These are phyloP conservation scores for Brassica balearica DNA, from an alignment of 441 rosid genomes.

Conservation along the genomic window DNA sequence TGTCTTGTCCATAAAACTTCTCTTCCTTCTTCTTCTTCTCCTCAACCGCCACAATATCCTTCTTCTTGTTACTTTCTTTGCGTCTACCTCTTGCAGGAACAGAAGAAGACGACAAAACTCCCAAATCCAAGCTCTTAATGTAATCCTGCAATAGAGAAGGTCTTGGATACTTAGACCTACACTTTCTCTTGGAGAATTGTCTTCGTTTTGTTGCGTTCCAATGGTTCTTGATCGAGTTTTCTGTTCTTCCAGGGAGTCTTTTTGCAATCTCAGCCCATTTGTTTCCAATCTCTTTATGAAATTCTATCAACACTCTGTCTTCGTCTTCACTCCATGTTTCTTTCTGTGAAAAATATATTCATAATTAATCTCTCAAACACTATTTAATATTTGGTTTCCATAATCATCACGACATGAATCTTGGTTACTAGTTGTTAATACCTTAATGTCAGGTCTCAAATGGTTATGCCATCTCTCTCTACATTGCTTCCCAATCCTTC, in stretches of 20 bases:
- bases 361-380: background rate
- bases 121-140: conserved; percentile 85
- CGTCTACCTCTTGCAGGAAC: conserved; percentile 39
- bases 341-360: conserved; percentile 53
- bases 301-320: conserved; percentile 74
- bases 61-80: conserved; percentile 39
- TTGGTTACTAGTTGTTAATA: conserved; percentile 29
- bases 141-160: conserved; percentile 89
- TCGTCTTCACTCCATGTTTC: conserved; percentile 95
- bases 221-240: conserved; percentile 95
- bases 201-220: conserved; percentile 98
- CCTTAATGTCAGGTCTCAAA: conserved; percentile 90
- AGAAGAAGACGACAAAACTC: conserved; percentile 27
- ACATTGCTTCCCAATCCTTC: conserved; percentile 93
- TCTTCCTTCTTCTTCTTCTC: conserved; percentile 13
- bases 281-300: conserved; percentile 87
- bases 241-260: conserved; percentile 92
- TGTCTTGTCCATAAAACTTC: conserved; percentile 30
- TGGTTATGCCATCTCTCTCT: conserved; percentile 99
- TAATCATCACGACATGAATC: conserved; percentile 20
- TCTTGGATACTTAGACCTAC: conserved; percentile 77
- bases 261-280: conserved; percentile 99
- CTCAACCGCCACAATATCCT: conserved; percentile 13
- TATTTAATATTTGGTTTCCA: background rate
- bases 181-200: conserved; percentile 83